Percentiles rank a stretch among this genome's conserved stretches.
Evolutionary conservation across 1,139 yeast species (phyloP).

Genomic region (Taphrina flavorubra): DNA sequence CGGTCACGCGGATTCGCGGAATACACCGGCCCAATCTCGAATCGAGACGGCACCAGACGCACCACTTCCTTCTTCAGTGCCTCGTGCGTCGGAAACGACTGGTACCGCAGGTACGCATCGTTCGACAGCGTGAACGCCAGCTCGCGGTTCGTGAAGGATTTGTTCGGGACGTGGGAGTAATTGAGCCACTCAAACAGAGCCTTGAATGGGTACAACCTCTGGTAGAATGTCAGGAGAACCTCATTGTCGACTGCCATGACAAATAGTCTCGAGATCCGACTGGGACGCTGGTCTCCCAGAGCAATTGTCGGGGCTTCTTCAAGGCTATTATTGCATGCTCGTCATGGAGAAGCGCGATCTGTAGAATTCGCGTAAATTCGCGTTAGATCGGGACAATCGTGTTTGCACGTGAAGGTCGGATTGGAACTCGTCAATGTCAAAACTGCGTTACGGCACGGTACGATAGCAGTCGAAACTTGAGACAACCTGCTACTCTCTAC

Average conservation of each 20-base stretch:
- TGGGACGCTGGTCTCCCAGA: too few species aligned
- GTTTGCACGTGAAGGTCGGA: too few species aligned
- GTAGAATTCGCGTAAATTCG: background rate
- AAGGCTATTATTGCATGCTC: background rate
- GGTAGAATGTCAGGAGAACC: conserved; percentile 72
- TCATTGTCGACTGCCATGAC: conserved; percentile 49
- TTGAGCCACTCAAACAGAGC: conserved; percentile 81
- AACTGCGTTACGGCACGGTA: too few species aligned
- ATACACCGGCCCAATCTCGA: conserved; percentile 94
- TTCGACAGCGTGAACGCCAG: conserved; percentile 87
- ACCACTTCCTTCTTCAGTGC: conserved; percentile 80
- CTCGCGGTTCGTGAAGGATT: conserved; percentile 80
- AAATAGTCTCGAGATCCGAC: too few species aligned
- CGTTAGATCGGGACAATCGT: background rate
- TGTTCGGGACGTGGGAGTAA: conserved; percentile 73
- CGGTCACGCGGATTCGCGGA: conserved; percentile 84
- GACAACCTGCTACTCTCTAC: too few species aligned
- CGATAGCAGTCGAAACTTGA: too few species aligned
- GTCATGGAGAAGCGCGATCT: background rate
- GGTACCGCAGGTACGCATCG: conserved; percentile 82
- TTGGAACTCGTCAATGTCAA: too few species aligned
- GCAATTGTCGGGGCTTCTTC: too few species aligned
- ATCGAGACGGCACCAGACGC: conserved; percentile 80
- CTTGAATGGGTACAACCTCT: conserved; percentile 58
- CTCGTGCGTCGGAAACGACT: conserved; percentile 68